These are phyloP conservation scores for Kazachstania martiniae DNA, from an alignment of 805 yeast genomes.

Conservation along the genomic window DNA sequence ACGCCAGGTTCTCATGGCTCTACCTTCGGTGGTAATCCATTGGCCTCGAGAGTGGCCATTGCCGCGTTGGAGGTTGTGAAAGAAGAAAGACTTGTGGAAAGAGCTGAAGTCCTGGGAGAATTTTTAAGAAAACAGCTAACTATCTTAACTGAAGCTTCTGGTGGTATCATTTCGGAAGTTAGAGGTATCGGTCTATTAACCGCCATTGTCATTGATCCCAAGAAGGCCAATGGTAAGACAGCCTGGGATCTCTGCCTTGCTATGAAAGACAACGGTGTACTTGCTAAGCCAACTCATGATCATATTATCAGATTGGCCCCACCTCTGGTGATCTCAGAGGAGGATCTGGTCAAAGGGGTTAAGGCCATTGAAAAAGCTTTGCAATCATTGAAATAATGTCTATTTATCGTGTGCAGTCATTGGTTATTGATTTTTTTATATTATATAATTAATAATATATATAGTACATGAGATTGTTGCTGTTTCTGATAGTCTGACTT, in stretches of 20 bases:
- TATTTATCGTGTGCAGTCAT: background rate
- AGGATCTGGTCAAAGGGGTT: slow-evolving; percentile 75
- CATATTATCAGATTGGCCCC: slow-evolving; percentile 94
- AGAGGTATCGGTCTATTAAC: slow-evolving; percentile 80
- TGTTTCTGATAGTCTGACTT: background rate
- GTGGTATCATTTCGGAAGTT: slow-evolving; percentile 49
- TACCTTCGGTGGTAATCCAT: slow-evolving; percentile 95
- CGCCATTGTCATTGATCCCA: slow-evolving; percentile 83
- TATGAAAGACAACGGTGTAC: slow-evolving; percentile 79
- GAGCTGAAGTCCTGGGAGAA: slow-evolving; percentile 63
- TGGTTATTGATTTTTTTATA: background rate
- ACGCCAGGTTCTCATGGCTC: slow-evolving; percentile 97
- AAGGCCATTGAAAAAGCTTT: slow-evolving; percentile 44
- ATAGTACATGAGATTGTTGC: background rate
- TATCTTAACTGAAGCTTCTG: slow-evolving; percentile 40
- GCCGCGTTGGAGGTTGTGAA: slow-evolving; percentile 86
- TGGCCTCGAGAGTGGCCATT: slow-evolving; percentile 84
- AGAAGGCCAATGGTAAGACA: slow-evolving; percentile 75
- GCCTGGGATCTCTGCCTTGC: slow-evolving; percentile 94
- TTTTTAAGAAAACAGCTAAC: slow-evolving; percentile 50
- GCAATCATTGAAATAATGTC: background rate
- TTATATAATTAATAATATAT: background rate
- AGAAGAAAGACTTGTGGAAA: slow-evolving; percentile 76
- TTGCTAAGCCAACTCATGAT: slow-evolving; percentile 96
- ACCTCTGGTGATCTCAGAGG: slow-evolving; percentile 82